Percentiles rank a stretch among this genome's conserved stretches.
Conservation (phyloP, 139 green algal genomes). For the Trebouxia sp. region DNA sequence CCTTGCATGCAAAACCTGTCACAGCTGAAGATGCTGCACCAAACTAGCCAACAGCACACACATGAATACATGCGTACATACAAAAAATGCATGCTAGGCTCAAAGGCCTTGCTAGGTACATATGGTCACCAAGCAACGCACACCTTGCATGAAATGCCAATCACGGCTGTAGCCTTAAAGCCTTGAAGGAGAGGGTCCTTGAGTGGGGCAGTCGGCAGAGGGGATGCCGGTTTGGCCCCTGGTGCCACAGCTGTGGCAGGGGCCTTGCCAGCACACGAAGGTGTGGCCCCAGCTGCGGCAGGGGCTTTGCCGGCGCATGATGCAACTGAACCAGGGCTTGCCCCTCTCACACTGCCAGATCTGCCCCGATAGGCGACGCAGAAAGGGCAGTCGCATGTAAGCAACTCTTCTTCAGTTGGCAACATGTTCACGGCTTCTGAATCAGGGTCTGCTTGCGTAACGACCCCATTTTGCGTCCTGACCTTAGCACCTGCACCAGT, state of each 20-base stretch:
- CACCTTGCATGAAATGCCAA: slow-evolving; percentile 25
- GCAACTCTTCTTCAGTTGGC: slow-evolving; percentile 14
- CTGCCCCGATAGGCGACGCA: slow-evolving; percentile 16
- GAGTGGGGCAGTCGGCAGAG: background rate
- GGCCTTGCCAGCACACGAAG: background rate
- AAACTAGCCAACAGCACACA: too few species aligned
- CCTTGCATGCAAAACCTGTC: background rate
- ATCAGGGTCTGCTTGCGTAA: background rate
- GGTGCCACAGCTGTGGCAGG: background rate
- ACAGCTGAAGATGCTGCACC: background rate
- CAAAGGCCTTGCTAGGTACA: too few species aligned
- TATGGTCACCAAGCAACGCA: too few species aligned
- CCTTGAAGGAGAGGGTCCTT: background rate
- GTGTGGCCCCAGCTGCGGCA: background rate
- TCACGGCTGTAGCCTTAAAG: slow-evolving; percentile 23
- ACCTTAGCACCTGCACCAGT: background rate
- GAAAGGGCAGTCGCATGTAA: slow-evolving; percentile 17
- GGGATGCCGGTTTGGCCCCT: background rate
- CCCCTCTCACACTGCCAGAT: background rate
- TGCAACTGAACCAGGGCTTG: background rate
- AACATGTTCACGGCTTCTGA: slow-evolving; percentile 3
- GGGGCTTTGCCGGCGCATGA: background rate
- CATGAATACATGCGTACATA: too few species aligned
- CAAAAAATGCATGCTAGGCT: too few species aligned
- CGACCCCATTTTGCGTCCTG: background rate